These are phyloP conservation scores for Sugiyamaella sp. DNA, from an alignment of 1,139 yeast species.

Conservation along the genomic window DNA sequence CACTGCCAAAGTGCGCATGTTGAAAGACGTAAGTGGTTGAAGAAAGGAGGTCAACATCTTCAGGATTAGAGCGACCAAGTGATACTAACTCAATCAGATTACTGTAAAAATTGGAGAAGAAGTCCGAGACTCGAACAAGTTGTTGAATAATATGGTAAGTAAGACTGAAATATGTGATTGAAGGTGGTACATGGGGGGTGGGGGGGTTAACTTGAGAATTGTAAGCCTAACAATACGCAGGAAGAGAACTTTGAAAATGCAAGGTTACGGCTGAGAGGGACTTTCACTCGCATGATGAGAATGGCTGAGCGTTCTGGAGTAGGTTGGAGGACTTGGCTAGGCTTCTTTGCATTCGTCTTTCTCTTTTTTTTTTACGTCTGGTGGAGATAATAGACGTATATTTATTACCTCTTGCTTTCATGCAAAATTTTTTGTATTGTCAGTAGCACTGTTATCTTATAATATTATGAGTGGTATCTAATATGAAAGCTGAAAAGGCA, in stretches of 20 bases:
- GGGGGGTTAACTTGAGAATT: too few species aligned
- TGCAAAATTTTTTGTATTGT: constrained; percentile 2
- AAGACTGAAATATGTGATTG: constrained; percentile 24
- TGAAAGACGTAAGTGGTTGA: constrained; percentile 60
- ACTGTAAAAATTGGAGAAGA: constrained; percentile 82
- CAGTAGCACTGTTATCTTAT: not conserved
- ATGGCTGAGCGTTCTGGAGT: constrained; percentile 87
- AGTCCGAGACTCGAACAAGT: constrained; percentile 69
- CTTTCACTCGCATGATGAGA: constrained; percentile 70
- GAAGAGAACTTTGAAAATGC: constrained; percentile 53
- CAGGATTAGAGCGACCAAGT: too few species aligned
- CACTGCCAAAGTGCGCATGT: constrained; percentile 67
- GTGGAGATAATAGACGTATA: constrained; percentile 41
- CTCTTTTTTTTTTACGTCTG: constrained; percentile 83
- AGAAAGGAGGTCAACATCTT: too few species aligned
- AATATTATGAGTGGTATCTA: constrained; percentile 40
- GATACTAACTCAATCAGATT: constrained; percentile 40
- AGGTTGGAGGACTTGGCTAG: constrained; percentile 77
- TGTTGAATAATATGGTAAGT: constrained; percentile 59
- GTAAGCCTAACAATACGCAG: constrained; percentile 22
- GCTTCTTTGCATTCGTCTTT: constrained; percentile 62
- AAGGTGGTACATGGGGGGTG: not conserved
- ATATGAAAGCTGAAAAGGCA: constrained; percentile 67
- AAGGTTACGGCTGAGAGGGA: constrained; percentile 56
- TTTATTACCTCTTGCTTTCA: constrained; percentile 6